Evolutionary conservation across 129 eudicot species (phyloP), one percentile per base, ranked within the genome.

Genomic region (Artemisia argyi): DNA sequence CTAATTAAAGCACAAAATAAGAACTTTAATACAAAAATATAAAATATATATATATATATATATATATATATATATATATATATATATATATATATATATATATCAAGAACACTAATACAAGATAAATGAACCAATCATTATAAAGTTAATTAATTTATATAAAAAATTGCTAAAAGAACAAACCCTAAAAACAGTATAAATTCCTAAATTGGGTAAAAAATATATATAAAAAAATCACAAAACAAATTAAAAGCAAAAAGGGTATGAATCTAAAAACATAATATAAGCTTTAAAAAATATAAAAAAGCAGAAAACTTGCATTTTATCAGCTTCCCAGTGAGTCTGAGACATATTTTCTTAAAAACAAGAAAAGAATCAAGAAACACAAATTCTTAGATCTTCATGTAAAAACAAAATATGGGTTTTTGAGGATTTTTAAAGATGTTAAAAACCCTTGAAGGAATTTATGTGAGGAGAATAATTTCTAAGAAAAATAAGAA

Each of bases 261-360:
- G 60, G 62, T 73, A 22, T 32, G 78, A 83, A 82, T 81, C 87
- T 60, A 73, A 44, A 47, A 68, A 68, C 4, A 60, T 12, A 42
- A 60, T 51, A 42, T 20, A 51, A 77, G 0, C 47, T 58, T 32
- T 49, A 22, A 60, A 39, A 47, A 14, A 49, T 4, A 20, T 9
- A 19, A 13, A 56, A 42, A 62, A 20, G 3, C 15, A 64, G 55
- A 57, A 42, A 76, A 19, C 90, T 78, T 70, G 87, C 98, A 93
- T 93, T 89, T 93, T 93, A 81, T 89, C 98, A 74, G 98, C 98
- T 84, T 93, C 98, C 98, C 98, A 94, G 77, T 94, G 92, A n/a
- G 96, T 94, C 72, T 94, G 98, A 79, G 98, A 88, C 98, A 94
- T 91, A 30, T 71, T 85, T 84, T 26, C 55, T 16, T 53, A 6